Conservation (phyloP, 805 yeast genomes). For the Lachancea quebecensis region DNA sequence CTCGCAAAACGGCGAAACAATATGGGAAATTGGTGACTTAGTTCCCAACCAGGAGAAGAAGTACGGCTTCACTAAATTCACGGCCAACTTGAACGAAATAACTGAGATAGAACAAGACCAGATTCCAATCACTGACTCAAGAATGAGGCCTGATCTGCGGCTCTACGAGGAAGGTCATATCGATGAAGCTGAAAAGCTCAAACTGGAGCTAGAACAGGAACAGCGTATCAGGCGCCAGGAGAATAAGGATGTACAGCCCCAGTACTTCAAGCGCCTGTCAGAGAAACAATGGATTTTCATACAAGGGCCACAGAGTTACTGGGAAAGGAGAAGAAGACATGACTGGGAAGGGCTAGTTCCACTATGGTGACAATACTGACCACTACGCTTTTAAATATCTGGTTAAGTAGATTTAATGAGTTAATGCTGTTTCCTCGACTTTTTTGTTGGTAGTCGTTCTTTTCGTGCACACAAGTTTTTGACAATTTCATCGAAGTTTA, state of each 20-base stretch:
- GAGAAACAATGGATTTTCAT: slow-evolving; percentile 48
- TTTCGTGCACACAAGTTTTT: no score
- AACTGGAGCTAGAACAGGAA: slow-evolving; percentile 62
- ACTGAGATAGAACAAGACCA: slow-evolving; percentile 58
- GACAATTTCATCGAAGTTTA: no score
- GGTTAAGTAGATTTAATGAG: no score
- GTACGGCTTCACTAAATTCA: slow-evolving; percentile 81
- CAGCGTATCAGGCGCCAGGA: slow-evolving; percentile 73
- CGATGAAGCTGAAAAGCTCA: slow-evolving; percentile 64
- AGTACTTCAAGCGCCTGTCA: slow-evolving; percentile 46
- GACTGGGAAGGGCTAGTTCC: slow-evolving; percentile 54
- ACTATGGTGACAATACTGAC: slow-evolving; percentile 43
- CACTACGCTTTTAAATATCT: no score
- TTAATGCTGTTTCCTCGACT: no score
- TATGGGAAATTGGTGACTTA: slow-evolving; percentile 71
- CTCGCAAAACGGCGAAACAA: slow-evolving; percentile 27
- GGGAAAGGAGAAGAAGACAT: slow-evolving; percentile 64
- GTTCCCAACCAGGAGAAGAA: slow-evolving; percentile 52
- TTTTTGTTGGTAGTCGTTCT: no score
- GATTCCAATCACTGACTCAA: slow-evolving; percentile 81
- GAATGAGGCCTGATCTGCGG: slow-evolving; percentile 80
- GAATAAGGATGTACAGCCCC: slow-evolving; percentile 46
- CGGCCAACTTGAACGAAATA: slow-evolving; percentile 75
- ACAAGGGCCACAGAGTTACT: slow-evolving; percentile 58
- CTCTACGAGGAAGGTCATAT: slow-evolving; percentile 63